These are phyloP conservation scores for Maudiozyma turicensis DNA, from an alignment of 805 yeast genomes.

Conservation along the genomic window DNA sequence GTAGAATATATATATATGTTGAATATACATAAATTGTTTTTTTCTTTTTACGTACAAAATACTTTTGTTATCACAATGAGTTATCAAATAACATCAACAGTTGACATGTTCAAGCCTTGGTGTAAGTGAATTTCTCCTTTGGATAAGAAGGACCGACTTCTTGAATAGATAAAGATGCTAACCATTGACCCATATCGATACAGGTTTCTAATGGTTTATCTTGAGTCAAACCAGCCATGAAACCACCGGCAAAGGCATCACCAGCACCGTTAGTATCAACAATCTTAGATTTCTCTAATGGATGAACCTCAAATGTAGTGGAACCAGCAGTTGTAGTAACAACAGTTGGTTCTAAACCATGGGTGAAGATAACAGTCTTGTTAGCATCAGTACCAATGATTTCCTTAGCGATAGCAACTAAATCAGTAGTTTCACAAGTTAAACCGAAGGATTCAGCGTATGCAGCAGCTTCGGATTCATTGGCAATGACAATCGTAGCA, in stretches of 20 bases:
- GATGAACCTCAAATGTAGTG: constrained; percentile 54
- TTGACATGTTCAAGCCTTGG: constrained; percentile 7
- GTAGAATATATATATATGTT: too few relatives aligned
- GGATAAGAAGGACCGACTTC: constrained; percentile 94
- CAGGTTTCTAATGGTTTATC: constrained; percentile 52
- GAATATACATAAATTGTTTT: too few relatives aligned
- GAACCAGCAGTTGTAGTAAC: constrained; percentile 50
- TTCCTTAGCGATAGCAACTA: constrained; percentile 69
- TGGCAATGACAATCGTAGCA: constrained; percentile 86
- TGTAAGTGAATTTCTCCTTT: constrained; percentile 31
- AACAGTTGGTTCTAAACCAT: constrained; percentile 87
- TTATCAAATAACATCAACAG: neutral
- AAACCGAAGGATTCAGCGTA: constrained; percentile 80
- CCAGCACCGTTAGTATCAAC: constrained; percentile 98
- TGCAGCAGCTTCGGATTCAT: constrained; percentile 94
- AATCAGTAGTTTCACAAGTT: constrained; percentile 38
- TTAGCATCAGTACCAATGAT: constrained; percentile 53
- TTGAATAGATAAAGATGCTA: constrained; percentile 85
- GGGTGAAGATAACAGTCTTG: constrained; percentile 90
- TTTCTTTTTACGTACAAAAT: too few relatives aligned
- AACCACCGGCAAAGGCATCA: constrained; percentile 96
- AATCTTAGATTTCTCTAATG: constrained; percentile 55
- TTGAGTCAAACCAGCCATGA: constrained; percentile 77
- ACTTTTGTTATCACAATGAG: too few relatives aligned
- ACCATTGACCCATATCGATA: constrained; percentile 90